Evolutionary conservation across 2,329 filamentous ascomycete species (phyloP).

Genomic region (Verticillium zaregamsianum): DNA sequence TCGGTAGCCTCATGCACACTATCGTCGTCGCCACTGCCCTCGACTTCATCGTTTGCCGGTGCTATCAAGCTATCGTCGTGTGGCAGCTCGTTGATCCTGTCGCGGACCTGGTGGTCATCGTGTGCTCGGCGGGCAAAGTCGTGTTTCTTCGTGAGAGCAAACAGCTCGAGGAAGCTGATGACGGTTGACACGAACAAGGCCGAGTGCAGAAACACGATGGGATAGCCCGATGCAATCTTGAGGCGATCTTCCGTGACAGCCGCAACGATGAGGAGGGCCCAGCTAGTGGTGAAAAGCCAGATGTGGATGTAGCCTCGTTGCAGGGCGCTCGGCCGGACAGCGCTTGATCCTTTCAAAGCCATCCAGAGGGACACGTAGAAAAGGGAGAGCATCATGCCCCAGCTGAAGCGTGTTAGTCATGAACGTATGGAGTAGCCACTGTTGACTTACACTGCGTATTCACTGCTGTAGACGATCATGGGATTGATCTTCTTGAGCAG

Average conservation of each 20-base stretch:
- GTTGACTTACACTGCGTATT: conserved; percentile 65
- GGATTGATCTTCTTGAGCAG: conserved; percentile 81
- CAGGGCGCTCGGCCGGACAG: conserved; percentile 78
- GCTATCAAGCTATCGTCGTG: conserved; percentile 32
- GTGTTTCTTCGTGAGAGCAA: conserved; percentile 68
- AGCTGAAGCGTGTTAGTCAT: conserved; percentile 35
- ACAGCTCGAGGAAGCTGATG: conserved; percentile 75
- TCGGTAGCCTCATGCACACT: conserved; percentile 35
- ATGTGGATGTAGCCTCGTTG: conserved; percentile 76
- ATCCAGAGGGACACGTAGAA: conserved; percentile 84
- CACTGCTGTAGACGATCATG: conserved; percentile 83
- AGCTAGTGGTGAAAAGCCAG: conserved; percentile 78
- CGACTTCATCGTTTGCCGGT: conserved; percentile 31
- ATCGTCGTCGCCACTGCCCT: conserved; percentile 19
- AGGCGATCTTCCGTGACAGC: conserved; percentile 74
- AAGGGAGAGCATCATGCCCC: conserved; percentile 79
- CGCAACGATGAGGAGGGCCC: conserved; percentile 65
- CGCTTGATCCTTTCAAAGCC: conserved; percentile 72
- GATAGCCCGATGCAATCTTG: conserved; percentile 72
- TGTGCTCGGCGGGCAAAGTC: conserved; percentile 60
- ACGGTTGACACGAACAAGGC: conserved; percentile 70
- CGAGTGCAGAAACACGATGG: conserved; percentile 74
- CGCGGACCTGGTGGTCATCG: conserved; percentile 40
- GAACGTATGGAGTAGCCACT: not conserved
- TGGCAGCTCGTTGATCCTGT: conserved; percentile 25